Percentiles rank a stretch among this genome's conserved stretches.
These are phyloP conservation scores for Grigorovia yakushimaensis DNA, from an alignment of 805 yeast species.

Conservation along the genomic window DNA sequence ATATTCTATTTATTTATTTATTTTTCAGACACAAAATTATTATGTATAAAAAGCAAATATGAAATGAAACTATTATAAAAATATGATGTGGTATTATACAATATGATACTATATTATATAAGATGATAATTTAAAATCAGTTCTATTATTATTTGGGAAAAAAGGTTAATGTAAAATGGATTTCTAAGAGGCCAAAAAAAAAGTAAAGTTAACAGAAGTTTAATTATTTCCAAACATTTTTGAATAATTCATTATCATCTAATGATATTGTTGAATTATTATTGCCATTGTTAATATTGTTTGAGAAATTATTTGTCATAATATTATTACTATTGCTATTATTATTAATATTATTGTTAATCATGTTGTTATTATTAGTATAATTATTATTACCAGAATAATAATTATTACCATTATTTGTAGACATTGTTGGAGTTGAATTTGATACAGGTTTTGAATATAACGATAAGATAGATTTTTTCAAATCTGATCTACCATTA, in stretches of 20 bases:
- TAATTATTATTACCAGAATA: background rate
- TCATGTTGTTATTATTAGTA: background rate
- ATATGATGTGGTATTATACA: too few species aligned
- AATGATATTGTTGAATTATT: slow-evolving; percentile 22
- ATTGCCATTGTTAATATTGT: slow-evolving; percentile 6
- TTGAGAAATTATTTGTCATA: slow-evolving; percentile 1
- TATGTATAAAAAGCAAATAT: too few species aligned
- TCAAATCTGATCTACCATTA: slow-evolving; percentile 66
- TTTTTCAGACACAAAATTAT: too few species aligned
- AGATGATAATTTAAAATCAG: too few species aligned
- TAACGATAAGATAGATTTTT: slow-evolving; percentile 81
- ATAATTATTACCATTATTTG: slow-evolving; percentile 9
- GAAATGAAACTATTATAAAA: too few species aligned
- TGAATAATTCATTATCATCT: slow-evolving; percentile 55
- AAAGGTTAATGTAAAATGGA: too few species aligned
- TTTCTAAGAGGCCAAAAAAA: too few species aligned
- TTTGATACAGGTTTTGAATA: slow-evolving; percentile 48
- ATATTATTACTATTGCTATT: slow-evolving; percentile 2
- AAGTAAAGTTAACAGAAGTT: too few species aligned
- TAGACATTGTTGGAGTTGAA: slow-evolving; percentile 4
- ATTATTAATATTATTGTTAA: slow-evolving; percentile 1
- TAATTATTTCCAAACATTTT: slow-evolving; percentile 52
- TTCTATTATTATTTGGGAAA: too few species aligned
- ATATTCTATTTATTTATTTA: too few species aligned
- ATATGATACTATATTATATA: too few species aligned